Conservation (phyloP, 2,329 filamentous ascomycete species). For the Claviceps pazoutovae region DNA sequence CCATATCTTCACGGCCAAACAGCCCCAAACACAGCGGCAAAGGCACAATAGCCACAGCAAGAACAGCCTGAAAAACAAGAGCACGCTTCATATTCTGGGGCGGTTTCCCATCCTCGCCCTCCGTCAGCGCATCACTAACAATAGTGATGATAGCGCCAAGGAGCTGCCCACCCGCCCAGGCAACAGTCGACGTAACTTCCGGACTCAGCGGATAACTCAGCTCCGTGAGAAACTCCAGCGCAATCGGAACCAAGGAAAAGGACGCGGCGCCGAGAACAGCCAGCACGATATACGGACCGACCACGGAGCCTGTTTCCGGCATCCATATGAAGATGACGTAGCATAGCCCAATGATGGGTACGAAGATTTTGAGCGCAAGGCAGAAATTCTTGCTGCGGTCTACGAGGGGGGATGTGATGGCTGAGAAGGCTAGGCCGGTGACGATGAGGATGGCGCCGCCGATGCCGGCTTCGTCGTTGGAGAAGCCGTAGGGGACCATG, state of each 20-base stretch:
- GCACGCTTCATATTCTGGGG: constrained; percentile 60
- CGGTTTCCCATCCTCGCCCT: constrained; percentile 35
- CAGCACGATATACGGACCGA: constrained; percentile 61
- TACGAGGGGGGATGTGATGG: constrained; percentile 65
- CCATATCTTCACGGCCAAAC: constrained; percentile 45
- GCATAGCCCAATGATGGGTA: constrained; percentile 57
- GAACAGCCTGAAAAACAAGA: constrained; percentile 64
- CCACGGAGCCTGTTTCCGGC: constrained; percentile 41
- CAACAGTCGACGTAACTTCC: constrained; percentile 69
- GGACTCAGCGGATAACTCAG: constrained; percentile 77
- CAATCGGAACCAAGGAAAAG: constrained; percentile 72
- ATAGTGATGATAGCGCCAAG: constrained; percentile 77
- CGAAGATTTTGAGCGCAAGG: constrained; percentile 53
- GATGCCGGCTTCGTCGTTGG: constrained; percentile 73
- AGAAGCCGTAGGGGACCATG: constrained; percentile 72
- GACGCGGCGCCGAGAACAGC: constrained; percentile 64
- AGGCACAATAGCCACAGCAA: constrained; percentile 52
- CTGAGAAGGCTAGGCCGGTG: constrained; percentile 66
- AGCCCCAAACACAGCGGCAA: constrained; percentile 55
- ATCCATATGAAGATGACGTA: constrained; percentile 79
- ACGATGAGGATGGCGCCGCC: constrained; percentile 81
- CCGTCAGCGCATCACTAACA: constrained; percentile 61
- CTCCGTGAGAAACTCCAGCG: constrained; percentile 76
- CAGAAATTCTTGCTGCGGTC: constrained; percentile 77
- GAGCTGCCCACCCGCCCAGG: constrained; percentile 78